A percentile compares a stretch with the other conserved stretches of the same genome.
These are phyloP conservation scores for Luzula sylvatica DNA, from an alignment of 176 grass and related monocot genomes.

Conservation along the genomic window DNA sequence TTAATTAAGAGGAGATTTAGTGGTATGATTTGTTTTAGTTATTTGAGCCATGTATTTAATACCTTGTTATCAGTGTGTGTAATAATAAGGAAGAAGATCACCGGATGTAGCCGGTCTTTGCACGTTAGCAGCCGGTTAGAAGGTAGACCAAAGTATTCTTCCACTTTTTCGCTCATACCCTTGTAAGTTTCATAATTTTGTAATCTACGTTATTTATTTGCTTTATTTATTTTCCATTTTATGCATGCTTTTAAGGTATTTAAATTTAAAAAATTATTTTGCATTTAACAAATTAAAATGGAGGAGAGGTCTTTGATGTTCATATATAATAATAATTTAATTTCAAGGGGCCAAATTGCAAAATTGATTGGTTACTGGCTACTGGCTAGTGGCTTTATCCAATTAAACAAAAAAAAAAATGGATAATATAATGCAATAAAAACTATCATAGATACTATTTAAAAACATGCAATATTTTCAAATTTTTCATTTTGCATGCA, in stretches of 20 bases:
- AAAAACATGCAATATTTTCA: background rate
- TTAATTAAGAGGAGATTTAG: constrained; percentile 14
- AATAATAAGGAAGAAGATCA: background rate
- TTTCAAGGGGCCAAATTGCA: too few relatives aligned
- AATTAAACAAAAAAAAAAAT: too few relatives aligned
- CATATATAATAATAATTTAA: too few relatives aligned
- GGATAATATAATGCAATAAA: too few relatives aligned
- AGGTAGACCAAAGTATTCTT: background rate
- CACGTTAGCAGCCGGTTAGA: constrained; percentile 6
- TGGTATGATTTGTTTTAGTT: background rate
- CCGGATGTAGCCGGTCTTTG: background rate
- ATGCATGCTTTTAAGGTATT: too few relatives aligned
- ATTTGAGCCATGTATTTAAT: constrained; percentile 8
- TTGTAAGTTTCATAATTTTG: background rate
- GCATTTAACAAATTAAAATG: too few relatives aligned
- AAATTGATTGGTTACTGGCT: too few relatives aligned
- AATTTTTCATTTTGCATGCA: background rate
- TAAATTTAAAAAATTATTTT: too few relatives aligned
- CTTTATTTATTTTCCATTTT: background rate
- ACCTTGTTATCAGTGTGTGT: background rate
- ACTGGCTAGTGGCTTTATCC: too few relatives aligned
- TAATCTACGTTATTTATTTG: background rate
- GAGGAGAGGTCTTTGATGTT: too few relatives aligned
- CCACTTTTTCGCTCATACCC: background rate
- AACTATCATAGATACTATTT: too few relatives aligned